Percentiles rank a stretch among this genome's conserved stretches.
Evolutionary conservation across 352 stramenopile genomes (phyloP).

Genomic region (Globisporangium mamillatum): DNA sequence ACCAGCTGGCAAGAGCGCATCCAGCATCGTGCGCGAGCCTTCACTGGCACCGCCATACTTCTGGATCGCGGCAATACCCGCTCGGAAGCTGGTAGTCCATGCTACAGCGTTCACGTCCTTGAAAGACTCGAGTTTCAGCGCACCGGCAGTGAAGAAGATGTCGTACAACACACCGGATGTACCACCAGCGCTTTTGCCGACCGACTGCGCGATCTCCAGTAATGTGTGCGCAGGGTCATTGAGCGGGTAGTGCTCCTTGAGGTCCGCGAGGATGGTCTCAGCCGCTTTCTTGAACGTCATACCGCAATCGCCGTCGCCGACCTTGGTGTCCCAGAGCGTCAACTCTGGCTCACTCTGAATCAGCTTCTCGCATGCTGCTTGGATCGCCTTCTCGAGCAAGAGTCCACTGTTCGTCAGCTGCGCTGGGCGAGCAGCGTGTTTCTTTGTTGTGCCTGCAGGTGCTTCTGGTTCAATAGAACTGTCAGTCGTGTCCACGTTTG

Average conservation of each 20-base stretch:
- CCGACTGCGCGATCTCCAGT: conserved; percentile 56
- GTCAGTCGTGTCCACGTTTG: conserved; percentile 21
- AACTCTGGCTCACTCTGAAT: conserved; percentile 89
- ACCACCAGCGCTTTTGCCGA: conserved; percentile 86
- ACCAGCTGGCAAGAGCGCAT: conserved; percentile 91
- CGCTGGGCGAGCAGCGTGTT: conserved; percentile 35
- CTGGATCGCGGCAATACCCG: conserved; percentile 78
- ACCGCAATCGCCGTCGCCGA: conserved; percentile 97
- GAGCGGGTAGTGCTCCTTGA: conserved; percentile 57
- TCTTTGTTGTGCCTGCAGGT: conserved; percentile 19
- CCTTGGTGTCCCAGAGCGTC: conserved; percentile 94
- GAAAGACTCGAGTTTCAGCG: conserved; percentile 46
- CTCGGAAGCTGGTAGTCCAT: conserved; percentile 55
- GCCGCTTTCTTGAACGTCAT: conserved; percentile 94
- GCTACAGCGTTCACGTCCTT: conserved; percentile 28
- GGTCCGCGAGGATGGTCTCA: conserved; percentile 71
- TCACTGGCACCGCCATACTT: conserved; percentile 93
- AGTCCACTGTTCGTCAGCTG: conserved; percentile 37
- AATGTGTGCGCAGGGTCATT: conserved; percentile 58
- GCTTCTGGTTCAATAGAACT: conserved; percentile 34
- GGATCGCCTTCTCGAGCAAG: conserved; percentile 59
- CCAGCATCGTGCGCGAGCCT: conserved; percentile 96
- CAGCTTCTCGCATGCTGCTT: conserved; percentile 68
- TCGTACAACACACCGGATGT: conserved; percentile 94
- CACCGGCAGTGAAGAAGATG: conserved; percentile 87